Conservation (phyloP, 352 stramenopile genomes). For the Pythium dissimile region DNA sequence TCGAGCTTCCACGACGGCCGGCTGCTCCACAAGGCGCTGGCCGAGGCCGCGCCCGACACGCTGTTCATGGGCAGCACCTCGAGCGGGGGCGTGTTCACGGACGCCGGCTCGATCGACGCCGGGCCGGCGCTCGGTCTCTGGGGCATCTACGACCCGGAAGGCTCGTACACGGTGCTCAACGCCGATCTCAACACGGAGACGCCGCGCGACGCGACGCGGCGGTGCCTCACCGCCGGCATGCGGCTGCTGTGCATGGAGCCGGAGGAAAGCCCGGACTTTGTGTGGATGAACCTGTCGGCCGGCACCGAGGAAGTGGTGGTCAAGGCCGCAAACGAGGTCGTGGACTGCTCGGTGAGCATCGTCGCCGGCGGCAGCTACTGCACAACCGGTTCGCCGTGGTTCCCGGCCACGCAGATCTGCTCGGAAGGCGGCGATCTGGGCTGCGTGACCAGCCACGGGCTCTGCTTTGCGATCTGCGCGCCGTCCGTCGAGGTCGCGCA, state of each 20-base stretch:
- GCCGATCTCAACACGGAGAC: constrained; percentile 54
- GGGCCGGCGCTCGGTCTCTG: constrained; percentile 59
- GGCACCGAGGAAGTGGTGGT: constrained; percentile 68
- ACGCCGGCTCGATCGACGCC: constrained; percentile 30
- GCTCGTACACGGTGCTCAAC: constrained; percentile 76
- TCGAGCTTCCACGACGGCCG: constrained; percentile 55
- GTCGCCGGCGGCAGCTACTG: constrained; percentile 35
- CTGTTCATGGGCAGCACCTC: constrained; percentile 82
- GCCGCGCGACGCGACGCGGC: constrained; percentile 55
- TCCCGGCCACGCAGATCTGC: constrained; percentile 63
- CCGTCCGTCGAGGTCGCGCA: constrained; percentile 77
- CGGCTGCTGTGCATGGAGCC: constrained; percentile 66
- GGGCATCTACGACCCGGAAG: constrained; percentile 82
- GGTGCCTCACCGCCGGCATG: constrained; percentile 68
- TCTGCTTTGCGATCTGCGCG: constrained; percentile 74
- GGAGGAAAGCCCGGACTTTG: constrained; percentile 72
- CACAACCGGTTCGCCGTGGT: constrained; percentile 8
- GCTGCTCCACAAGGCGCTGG: constrained; percentile 54
- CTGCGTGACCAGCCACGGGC: constrained; percentile 65
- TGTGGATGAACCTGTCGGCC: constrained; percentile 65
- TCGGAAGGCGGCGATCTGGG: constrained; percentile 59
- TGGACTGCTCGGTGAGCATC: constrained; percentile 70
- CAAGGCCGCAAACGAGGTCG: constrained; percentile 61
- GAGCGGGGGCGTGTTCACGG: constrained; percentile 59
- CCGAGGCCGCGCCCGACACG: constrained; percentile 58